Conservation (phyloP, 495 filamentous ascomycete genomes). For the Barbatosphaeria neglecta region DNA sequence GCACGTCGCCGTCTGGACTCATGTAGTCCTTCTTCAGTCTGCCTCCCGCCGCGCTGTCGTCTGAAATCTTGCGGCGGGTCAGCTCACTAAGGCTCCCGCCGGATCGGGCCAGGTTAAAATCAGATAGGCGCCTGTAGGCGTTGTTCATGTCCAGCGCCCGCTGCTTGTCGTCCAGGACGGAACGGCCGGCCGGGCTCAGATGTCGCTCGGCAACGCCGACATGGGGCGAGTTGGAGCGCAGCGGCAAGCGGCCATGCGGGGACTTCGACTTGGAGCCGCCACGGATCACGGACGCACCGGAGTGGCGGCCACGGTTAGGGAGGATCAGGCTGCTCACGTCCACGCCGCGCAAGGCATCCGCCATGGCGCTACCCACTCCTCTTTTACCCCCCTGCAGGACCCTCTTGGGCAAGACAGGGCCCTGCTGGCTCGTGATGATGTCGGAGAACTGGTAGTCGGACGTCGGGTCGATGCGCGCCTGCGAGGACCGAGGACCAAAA, state of each 20-base stretch:
- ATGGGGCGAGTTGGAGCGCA: conserved; percentile 50
- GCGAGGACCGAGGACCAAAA: conserved; percentile 23
- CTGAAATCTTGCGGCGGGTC: conserved; percentile 30
- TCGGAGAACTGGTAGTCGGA: conserved; percentile 41
- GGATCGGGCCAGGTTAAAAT: conserved; percentile 47
- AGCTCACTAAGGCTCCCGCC: conserved; percentile 43
- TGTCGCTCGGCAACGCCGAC: conserved; percentile 25
- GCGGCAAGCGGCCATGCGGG: conserved; percentile 39
- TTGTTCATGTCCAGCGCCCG: conserved; percentile 44
- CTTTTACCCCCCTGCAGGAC: conserved; percentile 29
- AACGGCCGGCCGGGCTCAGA: conserved; percentile 25
- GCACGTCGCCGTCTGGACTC: conserved; percentile 47
- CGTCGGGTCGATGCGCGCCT: conserved; percentile 26
- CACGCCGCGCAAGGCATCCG: conserved; percentile 34
- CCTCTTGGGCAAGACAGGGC: conserved; percentile 30
- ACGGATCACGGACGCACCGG: conserved; percentile 23
- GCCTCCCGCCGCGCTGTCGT: conserved; percentile 34
- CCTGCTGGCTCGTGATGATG: conserved; percentile 35
- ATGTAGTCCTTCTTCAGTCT: conserved; percentile 66
- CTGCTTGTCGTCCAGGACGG: conserved; percentile 38
- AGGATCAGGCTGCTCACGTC: conserved; percentile 32
- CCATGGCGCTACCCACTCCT: conserved; percentile 21
- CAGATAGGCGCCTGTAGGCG: conserved; percentile 52
- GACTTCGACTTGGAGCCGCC: conserved; percentile 51
- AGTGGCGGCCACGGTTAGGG: conserved; percentile 31